Base-by-base conservation (phyloP, 441 rosid genomes). In the Pelargonium myrrhifolium region DNA sequence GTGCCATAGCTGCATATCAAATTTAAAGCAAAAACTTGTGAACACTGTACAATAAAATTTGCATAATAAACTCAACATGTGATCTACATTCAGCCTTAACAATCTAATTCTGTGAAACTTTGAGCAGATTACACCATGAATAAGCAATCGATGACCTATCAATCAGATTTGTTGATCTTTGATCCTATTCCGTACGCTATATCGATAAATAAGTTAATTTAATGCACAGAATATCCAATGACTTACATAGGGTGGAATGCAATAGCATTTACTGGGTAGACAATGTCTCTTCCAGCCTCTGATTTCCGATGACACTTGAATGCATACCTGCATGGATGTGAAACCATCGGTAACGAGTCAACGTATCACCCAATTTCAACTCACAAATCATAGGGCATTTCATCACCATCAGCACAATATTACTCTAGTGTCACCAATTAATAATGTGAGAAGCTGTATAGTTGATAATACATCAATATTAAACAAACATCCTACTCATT, bases 171-270 rank as follows among this genome's bases (percentile, higher is more conserved):
- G 4, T 49, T 49, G 17, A 49, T 17, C 55, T 49, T 49, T 49
- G 55, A 14, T 49, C 18, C n/a, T 18, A 14, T 49, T 4, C 55
- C 55, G 14, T 43, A 43, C 14, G 49, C 53, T 47, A 12, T 4
- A 1, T 15, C 18, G 15, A 47, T 47, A 15, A 47, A 14, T 18
- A 18, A n/a, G 20, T 15, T 53, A 17, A 53, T 53, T 9, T 53
- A 17, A n/a, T 31, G 35, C 22, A 18, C 59, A 53, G 18, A 45
- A 61, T 45, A 53, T 43, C 11, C 58, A 68, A 71, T 77, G 71
- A 81, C 99, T 89, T 79, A 94, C 99, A 94, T 86, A 62, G 99
- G 99, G 67, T 91, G 99, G 82, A 89, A 91, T 37, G 96, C 97
- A 66, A 94, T 89, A 64, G 97, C 92, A 79, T 92, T 94, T 63